Conservation (phyloP, 176 grass and related monocot species). For the Alloteropsis semialata region DNA sequence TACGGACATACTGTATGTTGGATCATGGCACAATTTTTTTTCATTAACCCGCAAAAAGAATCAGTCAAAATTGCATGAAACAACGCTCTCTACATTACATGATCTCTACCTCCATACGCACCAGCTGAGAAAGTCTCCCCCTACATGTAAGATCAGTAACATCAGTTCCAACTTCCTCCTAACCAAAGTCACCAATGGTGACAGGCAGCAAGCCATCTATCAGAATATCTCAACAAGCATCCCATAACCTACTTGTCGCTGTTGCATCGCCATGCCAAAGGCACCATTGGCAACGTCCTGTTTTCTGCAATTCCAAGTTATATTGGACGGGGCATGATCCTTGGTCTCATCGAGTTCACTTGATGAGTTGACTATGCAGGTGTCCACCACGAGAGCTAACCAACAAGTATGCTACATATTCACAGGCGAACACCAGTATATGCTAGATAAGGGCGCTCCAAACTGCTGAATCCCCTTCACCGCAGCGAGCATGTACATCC, state of each 20-base stretch:
- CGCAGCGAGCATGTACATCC: slow-evolving; percentile 61
- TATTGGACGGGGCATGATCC: neutral
- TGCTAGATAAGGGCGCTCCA: slow-evolving; percentile 70
- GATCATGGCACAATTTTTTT: neutral
- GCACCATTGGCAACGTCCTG: neutral
- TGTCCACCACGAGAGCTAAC: neutral
- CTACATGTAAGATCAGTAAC: slow-evolving; percentile 11
- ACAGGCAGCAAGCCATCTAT: slow-evolving; percentile 7
- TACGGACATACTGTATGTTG: neutral
- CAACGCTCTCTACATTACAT: slow-evolving; percentile 13
- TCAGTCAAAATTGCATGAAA: slow-evolving; percentile 35
- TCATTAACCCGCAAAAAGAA: neutral
- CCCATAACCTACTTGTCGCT: slow-evolving; percentile 11
- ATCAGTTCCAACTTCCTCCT: slow-evolving; percentile 4
- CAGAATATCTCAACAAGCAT: neutral
- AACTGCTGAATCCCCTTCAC: slow-evolving; percentile 67
- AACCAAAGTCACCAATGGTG: neutral
- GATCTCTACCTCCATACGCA: slow-evolving; percentile 8
- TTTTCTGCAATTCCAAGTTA: slow-evolving; percentile 2
- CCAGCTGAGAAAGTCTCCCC: neutral
- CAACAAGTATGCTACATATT: slow-evolving; percentile 31
- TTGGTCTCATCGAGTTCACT: neutral
- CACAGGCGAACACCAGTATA: neutral
- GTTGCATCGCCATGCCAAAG: neutral
- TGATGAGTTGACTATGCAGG: neutral